Conservation (phyloP, 2,329 filamentous ascomycete species). For the Penicillium sp. region DNA sequence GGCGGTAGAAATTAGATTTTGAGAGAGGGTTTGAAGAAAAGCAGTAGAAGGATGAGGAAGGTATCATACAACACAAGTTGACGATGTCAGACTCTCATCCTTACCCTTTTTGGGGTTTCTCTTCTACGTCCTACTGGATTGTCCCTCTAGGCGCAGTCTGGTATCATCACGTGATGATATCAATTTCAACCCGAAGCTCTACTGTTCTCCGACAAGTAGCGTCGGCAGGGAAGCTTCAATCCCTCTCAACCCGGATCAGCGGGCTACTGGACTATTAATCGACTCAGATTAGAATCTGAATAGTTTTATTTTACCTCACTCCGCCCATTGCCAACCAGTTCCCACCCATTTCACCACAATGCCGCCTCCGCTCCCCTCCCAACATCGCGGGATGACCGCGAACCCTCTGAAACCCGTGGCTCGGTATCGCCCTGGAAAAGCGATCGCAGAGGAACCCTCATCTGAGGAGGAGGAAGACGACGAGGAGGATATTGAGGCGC, state of each 20-base stretch:
- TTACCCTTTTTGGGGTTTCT: neutral
- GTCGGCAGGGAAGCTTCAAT: neutral
- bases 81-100: neutral
- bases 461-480: slow-evolving; percentile 58
- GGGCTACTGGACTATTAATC: neutral
- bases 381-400: slow-evolving; percentile 77
- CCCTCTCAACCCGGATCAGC: neutral
- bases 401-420: slow-evolving; percentile 75
- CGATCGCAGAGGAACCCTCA: slow-evolving; percentile 54
- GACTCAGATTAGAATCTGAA: neutral
- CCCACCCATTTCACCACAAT: slow-evolving; percentile 30
- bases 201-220: slow-evolving; percentile 11
- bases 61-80: neutral
- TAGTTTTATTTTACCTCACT: neutral
- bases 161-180: slow-evolving; percentile 54
- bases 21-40: neutral
- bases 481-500: slow-evolving; percentile 61
- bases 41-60: accelerated
- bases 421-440: slow-evolving; percentile 85
- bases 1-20: no score
- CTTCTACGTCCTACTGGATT: neutral
- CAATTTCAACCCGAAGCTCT: slow-evolving; percentile 51
- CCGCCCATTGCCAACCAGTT: neutral
- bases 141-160: neutral
- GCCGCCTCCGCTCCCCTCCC: slow-evolving; percentile 50